Conservation (phyloP, 2,329 filamentous ascomycete species). For the Pyrenophora seminiperda region DNA sequence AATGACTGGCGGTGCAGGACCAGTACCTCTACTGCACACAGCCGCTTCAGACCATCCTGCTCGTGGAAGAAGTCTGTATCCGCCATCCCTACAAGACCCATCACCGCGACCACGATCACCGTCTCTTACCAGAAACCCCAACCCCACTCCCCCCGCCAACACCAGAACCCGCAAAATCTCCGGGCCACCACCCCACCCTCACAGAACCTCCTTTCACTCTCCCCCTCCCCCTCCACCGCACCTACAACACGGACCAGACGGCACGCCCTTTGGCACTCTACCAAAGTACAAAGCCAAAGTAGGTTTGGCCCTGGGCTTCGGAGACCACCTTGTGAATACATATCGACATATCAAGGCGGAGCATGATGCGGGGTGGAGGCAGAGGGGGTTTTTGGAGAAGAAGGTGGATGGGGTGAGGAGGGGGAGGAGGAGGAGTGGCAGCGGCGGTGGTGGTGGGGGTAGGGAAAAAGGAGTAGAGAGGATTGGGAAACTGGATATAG, state of each 20-base stretch:
- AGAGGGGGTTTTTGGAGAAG: slow-evolving; percentile 21
- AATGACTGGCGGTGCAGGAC: slow-evolving; percentile 11
- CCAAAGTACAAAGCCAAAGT: slow-evolving; percentile 25
- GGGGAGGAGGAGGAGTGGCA: slow-evolving; percentile 10
- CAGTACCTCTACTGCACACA: slow-evolving; percentile 1
- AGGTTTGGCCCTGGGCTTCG: slow-evolving; percentile 24
- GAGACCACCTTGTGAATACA: slow-evolving; percentile 24
- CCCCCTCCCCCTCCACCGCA: slow-evolving; percentile 2
- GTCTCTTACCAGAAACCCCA: background rate
- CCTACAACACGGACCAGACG: slow-evolving; percentile 17
- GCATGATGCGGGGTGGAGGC: slow-evolving; percentile 22
- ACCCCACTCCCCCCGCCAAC: no score
- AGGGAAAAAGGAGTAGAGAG: background rate
- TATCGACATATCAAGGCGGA: slow-evolving; percentile 32
- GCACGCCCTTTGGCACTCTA: slow-evolving; percentile 21
- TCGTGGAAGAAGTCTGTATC: background rate
- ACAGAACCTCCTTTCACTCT: no score
- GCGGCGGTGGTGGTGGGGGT: background rate
- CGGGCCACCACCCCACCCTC: no score
- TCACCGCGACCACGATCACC: background rate
- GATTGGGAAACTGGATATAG: background rate
- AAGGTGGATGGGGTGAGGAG: slow-evolving; percentile 12
- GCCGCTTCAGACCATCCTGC: background rate
- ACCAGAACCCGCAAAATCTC: no score
- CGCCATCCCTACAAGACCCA: background rate